Evolutionary conservation across 1,284 basidiomycete genomes (phyloP).

Genomic region (Rugosomyces carneus): DNA sequence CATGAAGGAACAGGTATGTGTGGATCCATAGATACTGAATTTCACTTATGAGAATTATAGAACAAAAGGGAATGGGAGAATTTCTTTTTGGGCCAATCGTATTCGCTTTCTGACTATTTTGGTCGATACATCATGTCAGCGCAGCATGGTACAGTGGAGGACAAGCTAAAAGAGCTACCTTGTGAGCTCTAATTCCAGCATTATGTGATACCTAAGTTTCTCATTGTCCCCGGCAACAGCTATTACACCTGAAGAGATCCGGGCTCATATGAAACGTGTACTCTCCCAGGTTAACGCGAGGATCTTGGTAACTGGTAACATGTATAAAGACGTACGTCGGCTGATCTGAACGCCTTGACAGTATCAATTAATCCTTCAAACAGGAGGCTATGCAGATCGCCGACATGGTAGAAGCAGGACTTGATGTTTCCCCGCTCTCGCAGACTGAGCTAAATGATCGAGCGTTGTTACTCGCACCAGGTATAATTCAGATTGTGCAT

Average conservation of each 20-base stretch:
- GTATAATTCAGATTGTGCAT: slow-evolving; percentile 29
- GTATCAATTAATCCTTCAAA: slow-evolving; percentile 9
- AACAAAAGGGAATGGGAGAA: slow-evolving; percentile 77
- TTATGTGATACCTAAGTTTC: slow-evolving; percentile 4
- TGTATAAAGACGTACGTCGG: slow-evolving; percentile 65
- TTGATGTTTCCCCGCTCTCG: slow-evolving; percentile 54
- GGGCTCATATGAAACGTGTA: slow-evolving; percentile 59
- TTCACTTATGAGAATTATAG: slow-evolving; percentile 29
- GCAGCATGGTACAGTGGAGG: slow-evolving; percentile 73
- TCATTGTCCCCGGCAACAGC: slow-evolving; percentile 33
- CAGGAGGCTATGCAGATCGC: slow-evolving; percentile 76
- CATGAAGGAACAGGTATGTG: slow-evolving; percentile 76
- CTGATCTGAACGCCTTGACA: neutral
- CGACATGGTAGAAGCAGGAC: slow-evolving; percentile 65
- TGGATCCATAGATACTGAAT: slow-evolving; percentile 5
- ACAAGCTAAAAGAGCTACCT: slow-evolving; percentile 75
- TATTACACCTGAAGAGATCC: slow-evolving; percentile 69
- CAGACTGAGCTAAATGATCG: slow-evolving; percentile 51
- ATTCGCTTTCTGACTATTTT: slow-evolving; percentile 78
- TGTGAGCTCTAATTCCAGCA: slow-evolving; percentile 41
- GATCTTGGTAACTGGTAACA: slow-evolving; percentile 83
- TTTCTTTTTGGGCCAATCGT: slow-evolving; percentile 83
- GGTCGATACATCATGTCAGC: slow-evolving; percentile 67
- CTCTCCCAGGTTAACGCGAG: slow-evolving; percentile 69
- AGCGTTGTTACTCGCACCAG: slow-evolving; percentile 64